Evolutionary conservation across 2,329 filamentous ascomycete genomes (phyloP).

Genomic region (Dichotomopilus funicola): DNA sequence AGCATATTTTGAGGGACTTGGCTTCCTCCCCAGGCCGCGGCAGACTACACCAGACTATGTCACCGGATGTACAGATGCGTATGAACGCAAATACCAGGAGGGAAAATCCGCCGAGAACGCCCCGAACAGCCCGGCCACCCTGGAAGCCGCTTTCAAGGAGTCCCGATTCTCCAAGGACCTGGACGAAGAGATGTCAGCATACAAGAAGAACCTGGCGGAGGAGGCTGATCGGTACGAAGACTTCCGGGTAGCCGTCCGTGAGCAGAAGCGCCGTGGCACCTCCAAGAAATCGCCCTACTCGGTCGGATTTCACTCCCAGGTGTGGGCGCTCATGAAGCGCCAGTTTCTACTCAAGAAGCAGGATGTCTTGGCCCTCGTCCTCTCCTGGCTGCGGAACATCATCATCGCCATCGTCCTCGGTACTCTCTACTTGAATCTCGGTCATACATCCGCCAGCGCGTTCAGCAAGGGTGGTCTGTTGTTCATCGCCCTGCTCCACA

Average conservation of each 20-base stretch:
- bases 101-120: slow-evolving; percentile 60
- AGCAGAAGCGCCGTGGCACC: slow-evolving; percentile 71
- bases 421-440: slow-evolving; percentile 69
- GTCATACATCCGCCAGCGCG: slow-evolving; percentile 59
- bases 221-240: slow-evolving; percentile 66
- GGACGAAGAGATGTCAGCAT: slow-evolving; percentile 60
- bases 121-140: slow-evolving; percentile 59
- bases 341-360: slow-evolving; percentile 84
- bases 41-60: slow-evolving; percentile 79
- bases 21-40: slow-evolving; percentile 66
- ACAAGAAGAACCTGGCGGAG: slow-evolving; percentile 56
- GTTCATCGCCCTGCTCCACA: slow-evolving; percentile 75
- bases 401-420: slow-evolving; percentile 73
- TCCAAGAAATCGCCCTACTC: slow-evolving; percentile 74
- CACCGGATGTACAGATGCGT: slow-evolving; percentile 77
- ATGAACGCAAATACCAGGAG: slow-evolving; percentile 68
- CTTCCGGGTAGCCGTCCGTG: slow-evolving; percentile 66
- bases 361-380: slow-evolving; percentile 68
- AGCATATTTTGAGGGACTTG: slow-evolving; percentile 68
- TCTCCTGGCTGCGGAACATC: slow-evolving; percentile 63
- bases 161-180: slow-evolving; percentile 54
- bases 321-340: slow-evolving; percentile 76
- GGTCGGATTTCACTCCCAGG: slow-evolving; percentile 74
- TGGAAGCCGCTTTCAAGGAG: slow-evolving; percentile 63
- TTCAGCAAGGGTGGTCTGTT: slow-evolving; percentile 78